These are phyloP conservation scores for carrot (Daucus carota) DNA, from an alignment of 129 eudicot species.

Conservation along the genomic window DNA sequence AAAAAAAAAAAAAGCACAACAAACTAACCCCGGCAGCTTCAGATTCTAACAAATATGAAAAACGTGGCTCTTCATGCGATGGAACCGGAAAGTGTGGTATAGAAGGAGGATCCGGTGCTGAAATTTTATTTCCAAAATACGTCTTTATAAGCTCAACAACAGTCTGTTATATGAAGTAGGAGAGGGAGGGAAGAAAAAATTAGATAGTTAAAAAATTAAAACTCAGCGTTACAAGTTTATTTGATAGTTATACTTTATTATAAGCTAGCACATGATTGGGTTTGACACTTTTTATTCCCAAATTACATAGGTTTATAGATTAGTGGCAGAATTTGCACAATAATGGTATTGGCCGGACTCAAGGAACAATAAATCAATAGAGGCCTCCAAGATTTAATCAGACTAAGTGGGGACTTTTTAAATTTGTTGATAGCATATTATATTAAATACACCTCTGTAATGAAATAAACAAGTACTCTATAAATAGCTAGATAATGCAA, in stretches of 20 bases:
- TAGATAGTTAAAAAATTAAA: neutral
- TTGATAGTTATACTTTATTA: neutral
- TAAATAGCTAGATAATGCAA: neutral
- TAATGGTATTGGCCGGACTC: neutral
- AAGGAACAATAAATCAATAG: too few relatives aligned
- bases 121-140: conserved; percentile 52
- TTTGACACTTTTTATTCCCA: neutral
- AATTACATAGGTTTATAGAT: neutral
- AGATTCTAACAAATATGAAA: conserved; percentile 85
- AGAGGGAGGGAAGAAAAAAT: conserved; percentile 13
- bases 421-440: neutral
- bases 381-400: neutral
- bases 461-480: neutral
- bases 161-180: conserved; percentile 32
- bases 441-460: neutral
- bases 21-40: conserved; percentile 93
- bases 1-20: conserved; percentile 18
- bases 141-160: conserved; percentile 74
- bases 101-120: conserved; percentile 38
- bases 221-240: neutral
- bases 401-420: neutral
- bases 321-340: neutral
- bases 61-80: conserved; percentile 72
- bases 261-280: neutral
- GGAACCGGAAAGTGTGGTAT: conserved; percentile 65